Evolutionary conservation across 257 asterid species (phyloP).

Genomic region (Solanum rostratum): DNA sequence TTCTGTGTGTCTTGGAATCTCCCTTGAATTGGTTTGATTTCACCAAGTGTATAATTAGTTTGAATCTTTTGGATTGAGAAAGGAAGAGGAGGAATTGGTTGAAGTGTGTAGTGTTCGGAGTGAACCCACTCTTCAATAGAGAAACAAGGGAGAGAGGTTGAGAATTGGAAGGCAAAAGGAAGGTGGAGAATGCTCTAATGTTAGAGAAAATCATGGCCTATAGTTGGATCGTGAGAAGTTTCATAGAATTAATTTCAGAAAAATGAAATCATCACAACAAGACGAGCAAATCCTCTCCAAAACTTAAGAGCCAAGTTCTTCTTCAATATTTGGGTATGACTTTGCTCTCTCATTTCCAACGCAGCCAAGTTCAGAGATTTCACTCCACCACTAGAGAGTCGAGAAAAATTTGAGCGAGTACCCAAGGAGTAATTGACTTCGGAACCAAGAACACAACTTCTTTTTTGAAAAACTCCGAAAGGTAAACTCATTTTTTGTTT

Average conservation of each 20-base stretch:
- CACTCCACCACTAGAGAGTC: background rate
- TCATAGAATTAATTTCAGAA: background rate
- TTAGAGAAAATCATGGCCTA: background rate
- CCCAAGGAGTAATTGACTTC: background rate
- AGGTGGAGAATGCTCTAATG: background rate
- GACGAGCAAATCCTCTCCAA: background rate
- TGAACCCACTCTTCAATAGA: constrained; percentile 45
- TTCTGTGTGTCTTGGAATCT: constrained; percentile 28
- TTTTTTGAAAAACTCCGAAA: no score
- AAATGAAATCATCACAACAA: background rate
- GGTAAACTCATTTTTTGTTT: no score
- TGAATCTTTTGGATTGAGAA: constrained; percentile 30
- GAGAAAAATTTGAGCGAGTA: background rate
- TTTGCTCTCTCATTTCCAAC: background rate
- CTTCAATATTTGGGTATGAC: background rate
- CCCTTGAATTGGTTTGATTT: constrained; percentile 24
- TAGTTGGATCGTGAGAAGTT: background rate
- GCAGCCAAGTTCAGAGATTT: background rate
- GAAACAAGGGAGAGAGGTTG: constrained; percentile 30
- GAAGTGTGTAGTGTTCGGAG: constrained; percentile 46
- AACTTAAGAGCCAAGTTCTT: background rate
- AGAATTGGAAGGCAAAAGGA: background rate
- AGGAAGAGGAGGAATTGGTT: constrained; percentile 45
- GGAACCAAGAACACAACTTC: no score
- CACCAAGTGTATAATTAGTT: constrained; percentile 29